Evolutionary conservation across 2,329 filamentous ascomycete genomes (phyloP).

Genomic region (Colletotrichum tanaceti): DNA sequence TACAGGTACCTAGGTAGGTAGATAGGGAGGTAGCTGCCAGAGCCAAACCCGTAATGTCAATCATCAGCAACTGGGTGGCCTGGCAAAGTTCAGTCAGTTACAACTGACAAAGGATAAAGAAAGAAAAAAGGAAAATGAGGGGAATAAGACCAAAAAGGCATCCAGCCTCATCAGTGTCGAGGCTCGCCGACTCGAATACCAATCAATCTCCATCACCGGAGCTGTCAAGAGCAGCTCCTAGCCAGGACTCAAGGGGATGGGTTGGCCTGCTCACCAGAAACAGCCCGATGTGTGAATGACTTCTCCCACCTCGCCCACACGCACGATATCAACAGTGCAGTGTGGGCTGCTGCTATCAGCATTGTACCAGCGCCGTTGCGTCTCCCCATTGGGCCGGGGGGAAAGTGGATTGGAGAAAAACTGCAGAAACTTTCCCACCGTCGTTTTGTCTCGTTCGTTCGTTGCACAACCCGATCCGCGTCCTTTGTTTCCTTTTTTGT

Average conservation of each 20-base stretch:
- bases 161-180: neutral
- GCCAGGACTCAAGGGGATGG: no score
- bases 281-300: neutral
- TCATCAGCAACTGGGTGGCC: constrained; percentile 1
- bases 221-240: neutral
- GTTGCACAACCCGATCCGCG: neutral
- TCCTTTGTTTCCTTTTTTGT: constrained; percentile 5
- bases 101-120: constrained; percentile 1
- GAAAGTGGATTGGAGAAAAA: neutral
- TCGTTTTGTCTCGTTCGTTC: neutral
- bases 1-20: no score
- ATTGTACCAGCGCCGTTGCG: neutral
- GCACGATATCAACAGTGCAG: neutral
- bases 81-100: neutral
- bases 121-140: no score
- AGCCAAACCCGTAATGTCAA: neutral
- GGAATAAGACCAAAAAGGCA: neutral
- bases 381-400: neutral
- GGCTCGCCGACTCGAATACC: neutral
- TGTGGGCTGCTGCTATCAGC: neutral
- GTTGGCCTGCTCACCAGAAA: neutral
- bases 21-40: neutral
- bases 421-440: neutral
- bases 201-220: neutral
- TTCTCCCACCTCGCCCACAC: neutral